phyloP scores from a whole-genome alignment of 2,329 filamentous ascomycete species.

The Cordyceps pruinosa region DNA sequence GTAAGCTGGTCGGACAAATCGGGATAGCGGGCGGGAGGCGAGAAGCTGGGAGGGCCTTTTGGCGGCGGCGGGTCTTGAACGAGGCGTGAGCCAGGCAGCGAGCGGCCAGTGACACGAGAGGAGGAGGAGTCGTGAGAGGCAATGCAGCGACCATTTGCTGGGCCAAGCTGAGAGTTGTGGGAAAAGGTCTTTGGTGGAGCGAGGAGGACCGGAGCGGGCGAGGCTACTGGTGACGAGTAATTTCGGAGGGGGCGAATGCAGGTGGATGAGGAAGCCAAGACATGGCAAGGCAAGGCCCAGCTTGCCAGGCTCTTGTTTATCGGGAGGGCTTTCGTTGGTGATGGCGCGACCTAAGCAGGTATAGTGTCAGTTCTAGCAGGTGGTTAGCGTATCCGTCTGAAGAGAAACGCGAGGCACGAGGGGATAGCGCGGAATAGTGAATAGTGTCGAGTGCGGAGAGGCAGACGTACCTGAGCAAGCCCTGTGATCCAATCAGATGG shows the following conservation, averaged over 20 bases:
- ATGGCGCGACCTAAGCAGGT: too few relatives aligned
- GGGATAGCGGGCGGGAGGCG: neutral
- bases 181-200: neutral
- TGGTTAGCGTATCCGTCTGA: neutral
- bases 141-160: neutral
- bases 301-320: neutral
- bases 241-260: neutral
- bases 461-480: neutral
- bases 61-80: neutral
- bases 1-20: neutral
- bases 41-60: neutral
- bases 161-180: neutral
- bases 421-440: too few relatives aligned
- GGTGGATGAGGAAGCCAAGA: neutral
- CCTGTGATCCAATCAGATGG: neutral
- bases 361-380: too few relatives aligned
- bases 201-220: slow-evolving; percentile 1
- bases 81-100: neutral
- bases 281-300: neutral
- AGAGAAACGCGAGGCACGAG: too few relatives aligned
- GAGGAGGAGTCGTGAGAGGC: neutral
- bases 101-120: neutral
- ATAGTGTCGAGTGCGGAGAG: too few relatives aligned
- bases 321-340: neutral
- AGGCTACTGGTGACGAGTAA: neutral